phyloP scores from a whole-genome alignment of 352 stramenopile genomes.

The Phytophthora foliorum region DNA sequence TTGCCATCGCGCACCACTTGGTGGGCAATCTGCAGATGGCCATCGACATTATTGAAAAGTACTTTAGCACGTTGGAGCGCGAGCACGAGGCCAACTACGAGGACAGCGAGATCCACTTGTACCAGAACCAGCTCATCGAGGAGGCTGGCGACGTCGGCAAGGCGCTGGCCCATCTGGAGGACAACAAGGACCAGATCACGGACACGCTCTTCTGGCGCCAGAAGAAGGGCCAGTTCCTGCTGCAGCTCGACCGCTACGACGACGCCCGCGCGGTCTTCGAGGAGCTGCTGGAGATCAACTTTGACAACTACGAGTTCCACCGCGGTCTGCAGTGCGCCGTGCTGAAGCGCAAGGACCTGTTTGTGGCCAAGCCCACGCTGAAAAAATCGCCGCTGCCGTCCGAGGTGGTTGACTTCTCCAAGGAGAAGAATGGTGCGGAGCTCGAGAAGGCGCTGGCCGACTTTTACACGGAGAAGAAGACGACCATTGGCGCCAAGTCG shows the following conservation, averaged over 20 bases:
- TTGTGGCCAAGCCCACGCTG: slow-evolving; percentile 41
- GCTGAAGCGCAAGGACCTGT: slow-evolving; percentile 64
- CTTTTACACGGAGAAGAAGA: slow-evolving; percentile 64
- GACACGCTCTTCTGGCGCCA: slow-evolving; percentile 83
- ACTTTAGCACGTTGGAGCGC: slow-evolving; percentile 91
- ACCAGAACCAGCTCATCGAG: slow-evolving; percentile 95
- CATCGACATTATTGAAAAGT: slow-evolving; percentile 97
- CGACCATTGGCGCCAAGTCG: slow-evolving; percentile 70
- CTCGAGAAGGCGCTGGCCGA: slow-evolving; percentile 57
- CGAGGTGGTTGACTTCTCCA: slow-evolving; percentile 59
- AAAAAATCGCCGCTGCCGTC: slow-evolving; percentile 56
- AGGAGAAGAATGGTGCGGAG: slow-evolving; percentile 53
- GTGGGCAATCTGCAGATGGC: slow-evolving; percentile 93
- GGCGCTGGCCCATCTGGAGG: slow-evolving; percentile 89
- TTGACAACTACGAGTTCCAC: slow-evolving; percentile 94
- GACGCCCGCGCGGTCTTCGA: slow-evolving; percentile 76
- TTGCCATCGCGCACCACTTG: slow-evolving; percentile 96
- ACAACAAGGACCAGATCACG: slow-evolving; percentile 76
- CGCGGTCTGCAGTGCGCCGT: slow-evolving; percentile 87
- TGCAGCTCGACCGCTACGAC: slow-evolving; percentile 70
- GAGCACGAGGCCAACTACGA: slow-evolving; percentile 88
- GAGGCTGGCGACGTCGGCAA: slow-evolving; percentile 89
- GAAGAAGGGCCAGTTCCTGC: slow-evolving; percentile 80
- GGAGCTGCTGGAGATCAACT: slow-evolving; percentile 87
- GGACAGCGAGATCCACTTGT: slow-evolving; percentile 97